phyloP scores from a whole-genome alignment of 805 yeast genomes.

The Kazachstania kunashirensis region DNA sequence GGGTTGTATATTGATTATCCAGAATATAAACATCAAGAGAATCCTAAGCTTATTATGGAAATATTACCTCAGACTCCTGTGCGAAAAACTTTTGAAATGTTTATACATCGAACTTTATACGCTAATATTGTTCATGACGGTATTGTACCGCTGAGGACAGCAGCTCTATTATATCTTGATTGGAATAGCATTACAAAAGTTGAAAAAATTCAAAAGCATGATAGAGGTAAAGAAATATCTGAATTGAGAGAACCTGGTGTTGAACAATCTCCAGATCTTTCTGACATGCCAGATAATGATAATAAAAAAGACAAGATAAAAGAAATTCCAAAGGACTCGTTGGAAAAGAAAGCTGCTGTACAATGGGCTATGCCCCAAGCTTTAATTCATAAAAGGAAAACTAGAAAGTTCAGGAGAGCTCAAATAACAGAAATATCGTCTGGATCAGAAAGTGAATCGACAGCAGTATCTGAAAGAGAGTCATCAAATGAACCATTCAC shows the following conservation, averaged over 20 bases:
- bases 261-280: slow-evolving; percentile 1
- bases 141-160: slow-evolving; percentile 86
- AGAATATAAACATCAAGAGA: slow-evolving; percentile 6
- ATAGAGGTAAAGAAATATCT: slow-evolving; percentile 1
- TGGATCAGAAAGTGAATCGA: slow-evolving; percentile 7
- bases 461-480: background rate
- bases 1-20: slow-evolving; percentile 15
- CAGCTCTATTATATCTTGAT: slow-evolving; percentile 76
- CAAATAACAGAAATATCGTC: slow-evolving; percentile 14
- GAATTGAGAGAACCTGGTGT: background rate
- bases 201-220: slow-evolving; percentile 25
- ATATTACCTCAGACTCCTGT: slow-evolving; percentile 71
- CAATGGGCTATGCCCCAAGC: slow-evolving; percentile 22
- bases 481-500: slow-evolving; percentile 20
- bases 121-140: slow-evolving; percentile 92
- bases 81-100: slow-evolving; percentile 48
- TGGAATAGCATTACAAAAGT: slow-evolving; percentile 64
- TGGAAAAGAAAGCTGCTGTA: slow-evolving; percentile 22
- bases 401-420: slow-evolving; percentile 18
- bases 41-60: slow-evolving; percentile 51
- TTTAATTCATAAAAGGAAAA: slow-evolving; percentile 13
- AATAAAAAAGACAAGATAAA: too few relatives aligned
- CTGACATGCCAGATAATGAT: background rate
- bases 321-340: slow-evolving; percentile 23
- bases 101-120: slow-evolving; percentile 67